Evolutionary conservation across 139 green algal species (phyloP).

Genomic region (Chlamydomonas incerta): DNA sequence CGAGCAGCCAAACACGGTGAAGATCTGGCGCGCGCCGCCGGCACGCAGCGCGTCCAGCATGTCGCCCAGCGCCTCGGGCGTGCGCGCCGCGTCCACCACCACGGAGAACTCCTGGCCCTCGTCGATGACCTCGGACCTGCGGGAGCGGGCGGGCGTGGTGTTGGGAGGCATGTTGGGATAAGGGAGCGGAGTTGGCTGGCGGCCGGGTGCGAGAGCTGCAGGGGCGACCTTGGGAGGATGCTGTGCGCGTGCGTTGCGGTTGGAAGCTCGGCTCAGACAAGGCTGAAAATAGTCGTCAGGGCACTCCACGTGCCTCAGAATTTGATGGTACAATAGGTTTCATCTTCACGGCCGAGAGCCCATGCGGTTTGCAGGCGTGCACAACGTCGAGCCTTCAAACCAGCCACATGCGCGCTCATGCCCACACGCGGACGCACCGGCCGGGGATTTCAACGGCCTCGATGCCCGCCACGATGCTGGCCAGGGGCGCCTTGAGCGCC

Average conservation of each 20-base stretch:
- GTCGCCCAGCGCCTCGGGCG: conserved; percentile 63
- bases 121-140: conserved; percentile 81
- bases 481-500: conserved; percentile 74
- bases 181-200: no score
- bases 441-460: conserved; percentile 79
- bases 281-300: background rate
- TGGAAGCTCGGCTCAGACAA: background rate
- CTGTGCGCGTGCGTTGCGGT: background rate
- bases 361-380: background rate
- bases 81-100: conserved; percentile 93
- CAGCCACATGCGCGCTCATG: no score
- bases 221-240: no score
- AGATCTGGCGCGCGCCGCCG: conserved; percentile 68
- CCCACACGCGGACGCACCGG: conserved; percentile 26
- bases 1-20: conserved; percentile 91
- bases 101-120: conserved; percentile 92
- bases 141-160: no score
- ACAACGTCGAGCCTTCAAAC: no score
- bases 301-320: conserved; percentile 2
- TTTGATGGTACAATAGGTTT: conserved; percentile 29
- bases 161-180: no score
- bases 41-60: conserved; percentile 81
- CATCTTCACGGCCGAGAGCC: background rate
- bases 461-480: conserved; percentile 84
- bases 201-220: no score